Evolutionary conservation across 1,284 basidiomycete species (phyloP), one percentile per base, ranked within the genome.

Genomic region (Sutorius eximius): DNA sequence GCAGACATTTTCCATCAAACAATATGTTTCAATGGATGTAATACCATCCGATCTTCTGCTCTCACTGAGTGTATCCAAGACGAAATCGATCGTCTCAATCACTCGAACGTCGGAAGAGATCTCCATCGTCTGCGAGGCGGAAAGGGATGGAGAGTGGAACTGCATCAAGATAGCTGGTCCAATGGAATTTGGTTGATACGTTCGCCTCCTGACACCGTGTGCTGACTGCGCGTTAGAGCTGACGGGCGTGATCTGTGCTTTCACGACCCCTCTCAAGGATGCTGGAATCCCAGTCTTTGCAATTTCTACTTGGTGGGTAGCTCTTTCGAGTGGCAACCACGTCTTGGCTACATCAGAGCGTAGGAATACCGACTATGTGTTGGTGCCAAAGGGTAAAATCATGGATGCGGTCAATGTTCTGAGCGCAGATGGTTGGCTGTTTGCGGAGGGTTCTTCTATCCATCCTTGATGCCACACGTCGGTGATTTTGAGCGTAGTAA

Each of bases 281-380:
- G 81, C 79, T 7, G 70, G 72, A 42, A 72, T 89, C 1, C 78
- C 79, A 1, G 77, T 90, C 6, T 89, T 86, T 65, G 82, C 79
- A 11, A 59, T 86, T 29, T 88, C 86, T 11, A 89, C 87, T n/a
- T 90, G 84, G 86, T 86, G 60, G 60, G 75, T 66, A 42, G 22
- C 22, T 44, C 16, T 18, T 18, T 38, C 1, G n/a, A 13, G 6
- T n/a, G 1, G 40, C 18, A 43, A 12, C 42, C 20, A 38, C 45
- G 20, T 37, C 38, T 49, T 24, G 29, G 43, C 55, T 45, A 47
- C 46, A 49, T 15, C 20, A 16, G 45, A 40, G 30, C 33, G 52
- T 47, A 86, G 83, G 82, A 81, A 85, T 64, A 85, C 84, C 4
- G 83, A 86, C 61, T 85, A 82, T 61, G 66, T 87, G 13, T 66